Percentiles rank a stretch among this genome's conserved stretches.
Evolutionary conservation across 768 basidiomycete species (phyloP).

Genomic region (Suillus lakei): DNA sequence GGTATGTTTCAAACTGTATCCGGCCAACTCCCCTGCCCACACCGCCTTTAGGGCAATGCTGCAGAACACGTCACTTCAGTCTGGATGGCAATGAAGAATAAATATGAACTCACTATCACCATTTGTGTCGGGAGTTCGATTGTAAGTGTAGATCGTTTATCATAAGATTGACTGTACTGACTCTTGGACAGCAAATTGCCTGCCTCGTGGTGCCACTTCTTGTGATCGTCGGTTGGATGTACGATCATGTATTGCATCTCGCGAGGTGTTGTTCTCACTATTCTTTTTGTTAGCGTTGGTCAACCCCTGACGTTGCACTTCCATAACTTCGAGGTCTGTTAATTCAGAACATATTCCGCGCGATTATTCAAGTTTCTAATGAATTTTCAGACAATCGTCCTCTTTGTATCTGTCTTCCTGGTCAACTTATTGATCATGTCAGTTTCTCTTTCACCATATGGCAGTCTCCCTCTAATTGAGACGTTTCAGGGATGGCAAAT

Average conservation of each 20-base stretch:
- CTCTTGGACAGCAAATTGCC: constrained; percentile 72
- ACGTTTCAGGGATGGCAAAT: constrained; percentile 72
- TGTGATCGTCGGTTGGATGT: constrained; percentile 89
- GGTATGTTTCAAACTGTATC: constrained; percentile 44
- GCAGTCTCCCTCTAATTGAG: constrained; percentile 41
- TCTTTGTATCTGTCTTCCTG: constrained; percentile 88
- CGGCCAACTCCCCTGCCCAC: not conserved
- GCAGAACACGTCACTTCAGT: constrained; percentile 87
- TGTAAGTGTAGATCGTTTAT: constrained; percentile 44
- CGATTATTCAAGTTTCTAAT: not conserved
- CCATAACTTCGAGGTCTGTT: constrained; percentile 76
- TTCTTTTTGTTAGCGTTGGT: constrained; percentile 47
- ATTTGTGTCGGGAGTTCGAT: constrained; percentile 85
- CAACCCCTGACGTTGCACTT: constrained; percentile 85
- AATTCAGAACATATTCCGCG: not conserved
- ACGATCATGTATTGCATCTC: constrained; percentile 37
- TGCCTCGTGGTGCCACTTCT: constrained; percentile 86
- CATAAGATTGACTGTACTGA: constrained; percentile 1
- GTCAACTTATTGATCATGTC: constrained; percentile 83
- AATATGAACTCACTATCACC: constrained; percentile 76
- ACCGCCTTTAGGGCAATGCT: constrained; percentile 62
- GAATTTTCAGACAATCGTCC: constrained; percentile 64
- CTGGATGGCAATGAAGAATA: constrained; percentile 86
- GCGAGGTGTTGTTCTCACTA: constrained; percentile 9
- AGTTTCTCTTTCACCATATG: constrained; percentile 45